A percentile compares a stretch with the other conserved stretches of the same genome.
Conservation (phyloP, 2,329 filamentous ascomycete species). For the Sclerotiophoma versabilis region DNA sequence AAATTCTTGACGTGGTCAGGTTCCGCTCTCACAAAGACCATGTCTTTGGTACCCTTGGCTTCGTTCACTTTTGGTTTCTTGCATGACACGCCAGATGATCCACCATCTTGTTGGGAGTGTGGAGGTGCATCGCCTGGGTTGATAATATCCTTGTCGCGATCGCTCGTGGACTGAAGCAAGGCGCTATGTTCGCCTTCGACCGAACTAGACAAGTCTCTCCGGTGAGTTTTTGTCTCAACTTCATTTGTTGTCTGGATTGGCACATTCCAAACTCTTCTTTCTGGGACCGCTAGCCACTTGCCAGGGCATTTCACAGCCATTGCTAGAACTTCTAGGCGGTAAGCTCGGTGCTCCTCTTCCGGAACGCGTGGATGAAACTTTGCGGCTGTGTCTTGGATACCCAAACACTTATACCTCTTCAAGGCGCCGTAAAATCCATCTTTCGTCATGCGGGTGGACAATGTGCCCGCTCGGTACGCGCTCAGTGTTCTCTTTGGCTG, state of each 20-base stretch:
- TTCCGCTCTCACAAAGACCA: too few relatives aligned
- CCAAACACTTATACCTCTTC: neutral
- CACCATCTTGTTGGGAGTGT: neutral
- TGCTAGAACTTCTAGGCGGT: neutral
- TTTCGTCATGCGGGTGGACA: neutral
- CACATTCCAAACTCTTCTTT: neutral
- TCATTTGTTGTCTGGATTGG: neutral
- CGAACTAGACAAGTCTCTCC: neutral
- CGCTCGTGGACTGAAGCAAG: neutral
- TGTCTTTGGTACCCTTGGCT: neutral
- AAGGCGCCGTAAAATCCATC: neutral
- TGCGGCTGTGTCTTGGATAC: neutral
- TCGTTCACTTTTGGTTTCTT: neutral
- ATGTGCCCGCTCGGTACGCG: neutral
- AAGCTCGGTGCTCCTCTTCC: slow-evolving; percentile 1
- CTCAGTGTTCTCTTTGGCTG: neutral
- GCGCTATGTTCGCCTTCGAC: neutral
- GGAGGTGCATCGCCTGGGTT: neutral
- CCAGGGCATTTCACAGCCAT: neutral
- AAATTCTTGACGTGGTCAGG: too few relatives aligned
- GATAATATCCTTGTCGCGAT: neutral
- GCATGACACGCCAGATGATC: neutral
- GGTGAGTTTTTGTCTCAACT: too few relatives aligned
- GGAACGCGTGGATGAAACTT: neutral
- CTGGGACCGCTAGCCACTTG: neutral